Conservation (phyloP, 2,329 filamentous ascomycete species). For the Pseudopithomyces maydicus region DNA sequence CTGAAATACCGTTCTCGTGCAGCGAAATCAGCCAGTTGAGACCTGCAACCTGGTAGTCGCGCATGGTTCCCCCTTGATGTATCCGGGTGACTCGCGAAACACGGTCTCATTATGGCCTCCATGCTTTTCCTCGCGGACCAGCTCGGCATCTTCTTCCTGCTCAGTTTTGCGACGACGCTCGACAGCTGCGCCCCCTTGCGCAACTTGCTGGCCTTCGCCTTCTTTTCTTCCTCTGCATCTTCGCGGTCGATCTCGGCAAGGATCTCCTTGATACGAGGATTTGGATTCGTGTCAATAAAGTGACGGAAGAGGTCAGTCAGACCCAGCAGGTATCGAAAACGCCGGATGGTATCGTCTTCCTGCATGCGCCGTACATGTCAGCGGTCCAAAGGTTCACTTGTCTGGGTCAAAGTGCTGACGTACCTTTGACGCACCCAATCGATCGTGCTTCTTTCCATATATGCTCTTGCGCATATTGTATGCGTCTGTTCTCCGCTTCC, state of each 20-base stretch:
- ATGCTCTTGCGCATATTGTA: slow-evolving; percentile 90
- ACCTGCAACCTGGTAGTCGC: slow-evolving; percentile 94
- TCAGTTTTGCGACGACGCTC: slow-evolving; percentile 87
- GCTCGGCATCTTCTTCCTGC: slow-evolving; percentile 95
- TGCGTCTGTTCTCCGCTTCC: slow-evolving; percentile 83
- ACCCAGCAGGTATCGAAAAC: slow-evolving; percentile 93
- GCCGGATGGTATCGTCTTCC: slow-evolving; percentile 93
- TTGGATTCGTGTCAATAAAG: slow-evolving; percentile 97
- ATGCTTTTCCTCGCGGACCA: slow-evolving; percentile 82
- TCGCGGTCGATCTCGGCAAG: slow-evolving; percentile 94
- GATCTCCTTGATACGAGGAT: slow-evolving; percentile 91
- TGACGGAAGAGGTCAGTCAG: slow-evolving; percentile 97
- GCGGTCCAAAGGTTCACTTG: slow-evolving; percentile 8
- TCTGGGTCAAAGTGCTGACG: slow-evolving; percentile 15
- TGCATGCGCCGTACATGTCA: slow-evolving; percentile 41
- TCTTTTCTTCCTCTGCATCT: slow-evolving; percentile 73
- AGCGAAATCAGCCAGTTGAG: slow-evolving; percentile 98
- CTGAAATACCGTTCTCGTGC: slow-evolving; percentile 98
- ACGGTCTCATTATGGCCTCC: slow-evolving; percentile 79
- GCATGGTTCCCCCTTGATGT: slow-evolving; percentile 85
- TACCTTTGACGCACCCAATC: slow-evolving; percentile 91
- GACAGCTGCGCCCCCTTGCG: slow-evolving; percentile 80
- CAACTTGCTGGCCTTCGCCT: slow-evolving; percentile 72
- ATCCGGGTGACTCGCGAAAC: slow-evolving; percentile 92
- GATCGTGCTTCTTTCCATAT: slow-evolving; percentile 92